Base-by-base conservation (phyloP, 805 yeast species). In the Wickerhamomyces xylosicus region DNA sequence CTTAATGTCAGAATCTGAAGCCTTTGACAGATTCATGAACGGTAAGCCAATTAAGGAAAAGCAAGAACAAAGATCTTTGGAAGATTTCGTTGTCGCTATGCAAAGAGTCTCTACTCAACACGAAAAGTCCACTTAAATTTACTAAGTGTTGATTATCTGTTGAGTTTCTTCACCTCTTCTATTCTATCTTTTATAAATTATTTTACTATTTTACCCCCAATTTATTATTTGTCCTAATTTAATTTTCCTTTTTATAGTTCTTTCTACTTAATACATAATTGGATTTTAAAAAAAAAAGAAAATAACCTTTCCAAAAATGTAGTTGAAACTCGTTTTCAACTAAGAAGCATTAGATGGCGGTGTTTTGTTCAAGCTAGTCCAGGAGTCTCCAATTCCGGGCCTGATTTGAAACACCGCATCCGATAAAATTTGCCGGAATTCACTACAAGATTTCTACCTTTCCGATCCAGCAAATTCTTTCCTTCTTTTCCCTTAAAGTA, bases 41-140 rank as follows among this genome's bases (percentile, higher is more conserved):
- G 87, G 92, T 71, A 77, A 74, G 69, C 72, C 79, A 63, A 51
- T 63, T 51, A 72, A 75, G 69, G 74, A 73, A 59, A 60, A 64
- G 50, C 62, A 67, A 36, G 67, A 67, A 49, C 77, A 61, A 53
- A 79, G 89, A 77, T 71, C 86, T 45, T 62, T 82, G 48, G 90
- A 82, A 72, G 90, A 82, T 66, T 82, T 82, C 76, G 71, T 82
- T 64, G 79, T 78, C 58, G 81, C 89, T 57, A 81, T 82, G 89
- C 80, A 77, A 72, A 78, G 90, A 76, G 90, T 82, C 48, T 82
- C 89, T 53, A 82, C 90, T 67, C 87, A 80, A 69, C 90, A 82
- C 69, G 90, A 82, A 71, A 80, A 80, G 69, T 78, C 84, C 43
- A 59, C 77, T 62, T 80, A 77, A 38, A 35, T 35, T 36, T 33